Base-by-base conservation (phyloP, 176 grass and related monocot genomes). In the Echinochloa phyllopogon region DNA sequence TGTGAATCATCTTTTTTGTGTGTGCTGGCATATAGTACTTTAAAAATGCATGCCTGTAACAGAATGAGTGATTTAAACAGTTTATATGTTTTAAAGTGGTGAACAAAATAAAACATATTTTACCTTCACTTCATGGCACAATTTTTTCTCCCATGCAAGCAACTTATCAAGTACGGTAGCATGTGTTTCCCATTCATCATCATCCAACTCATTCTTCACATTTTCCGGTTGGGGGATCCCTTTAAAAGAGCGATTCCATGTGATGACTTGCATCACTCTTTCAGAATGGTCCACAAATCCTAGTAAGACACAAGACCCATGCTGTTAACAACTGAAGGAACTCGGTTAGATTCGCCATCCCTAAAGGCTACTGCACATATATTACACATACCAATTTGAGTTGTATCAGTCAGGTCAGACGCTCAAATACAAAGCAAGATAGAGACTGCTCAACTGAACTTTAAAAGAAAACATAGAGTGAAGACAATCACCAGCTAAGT, bases 81-180 rank as follows among this genome's bases (percentile, higher is more conserved):
- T 76, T 33, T 69, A 44, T 69, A 44, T 49, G 56, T n/a, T 75
- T 40, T 27, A 29, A 40, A 82, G 10, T 59, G 60, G 14, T 76
- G 25, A 74, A 65, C 25, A 67, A 67, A 6, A 87, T 73, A 77
- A 27, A 15, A 75, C 7, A 74, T 36, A 18, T 25, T 74, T 79
- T 88, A 95, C 96, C 93, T 92, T 96, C 44, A 96, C 91, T 92
- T 99, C 96, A 79, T 99, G 89, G 60, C 82, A 96, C 29, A 99
- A 65, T 71, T 99, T 99, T 90, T 90, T 94, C 87, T 96, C 96
- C 96, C 93, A 95, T 76, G 96, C 89, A 86, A 90, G 90, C 75
- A 99, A 86, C 88, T 99, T 99, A 80, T 99, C 96, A 2, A 96
- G 83, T 86, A 94, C 68, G 23, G 91, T 91, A 27, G 89, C 91